Percentiles rank a stretch among this genome's conserved stretches.
phyloP scores from a whole-genome alignment of 108 stramenopile species.

The Skeletonema tropicum region DNA sequence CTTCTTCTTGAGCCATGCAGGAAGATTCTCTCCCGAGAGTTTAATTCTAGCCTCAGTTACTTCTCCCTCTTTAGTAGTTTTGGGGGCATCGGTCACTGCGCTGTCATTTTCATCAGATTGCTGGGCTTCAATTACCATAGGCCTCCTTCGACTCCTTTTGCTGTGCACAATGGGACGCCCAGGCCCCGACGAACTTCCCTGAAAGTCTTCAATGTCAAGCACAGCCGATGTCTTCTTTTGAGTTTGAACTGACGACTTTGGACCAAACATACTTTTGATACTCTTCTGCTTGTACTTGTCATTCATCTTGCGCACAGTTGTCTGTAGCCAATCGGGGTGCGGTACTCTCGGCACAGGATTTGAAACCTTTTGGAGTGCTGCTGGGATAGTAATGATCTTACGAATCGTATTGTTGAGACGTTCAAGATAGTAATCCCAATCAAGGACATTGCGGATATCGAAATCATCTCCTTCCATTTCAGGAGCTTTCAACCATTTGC shows the following conservation, averaged over 20 bases:
- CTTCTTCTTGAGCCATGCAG: conserved; percentile 89
- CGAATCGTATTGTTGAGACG: conserved; percentile 96
- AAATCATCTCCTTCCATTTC: conserved; percentile 87
- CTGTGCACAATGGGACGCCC: conserved; percentile 81
- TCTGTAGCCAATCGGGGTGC: conserved; percentile 96
- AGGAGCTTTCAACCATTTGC: conserved; percentile 93
- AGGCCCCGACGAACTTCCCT: conserved; percentile 35
- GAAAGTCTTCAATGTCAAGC: conserved; percentile 84
- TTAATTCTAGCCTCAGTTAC: conserved; percentile 40
- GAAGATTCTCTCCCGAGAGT: conserved; percentile 65
- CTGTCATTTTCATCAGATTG: neutral
- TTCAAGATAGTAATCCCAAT: conserved; percentile 98
- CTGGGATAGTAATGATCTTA: conserved; percentile 99
- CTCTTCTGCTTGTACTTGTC: conserved; percentile 88
- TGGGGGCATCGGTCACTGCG: neutral
- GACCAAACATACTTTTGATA: conserved; percentile 79
- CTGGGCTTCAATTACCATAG: neutral
- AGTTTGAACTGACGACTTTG: conserved; percentile 3
- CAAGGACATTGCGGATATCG: conserved; percentile 93
- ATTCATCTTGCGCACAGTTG: conserved; percentile 84
- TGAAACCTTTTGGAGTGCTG: conserved; percentile 92
- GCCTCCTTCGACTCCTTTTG: conserved; percentile 21
- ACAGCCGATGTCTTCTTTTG: conserved; percentile 22
- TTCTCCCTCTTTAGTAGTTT: conserved; percentile 11
- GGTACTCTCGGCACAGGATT: conserved; percentile 96